A percentile compares a stretch with the other conserved stretches of the same genome.
Conservation (phyloP, 2,329 filamentous ascomycete species). For the Cercospora brassicicola region DNA sequence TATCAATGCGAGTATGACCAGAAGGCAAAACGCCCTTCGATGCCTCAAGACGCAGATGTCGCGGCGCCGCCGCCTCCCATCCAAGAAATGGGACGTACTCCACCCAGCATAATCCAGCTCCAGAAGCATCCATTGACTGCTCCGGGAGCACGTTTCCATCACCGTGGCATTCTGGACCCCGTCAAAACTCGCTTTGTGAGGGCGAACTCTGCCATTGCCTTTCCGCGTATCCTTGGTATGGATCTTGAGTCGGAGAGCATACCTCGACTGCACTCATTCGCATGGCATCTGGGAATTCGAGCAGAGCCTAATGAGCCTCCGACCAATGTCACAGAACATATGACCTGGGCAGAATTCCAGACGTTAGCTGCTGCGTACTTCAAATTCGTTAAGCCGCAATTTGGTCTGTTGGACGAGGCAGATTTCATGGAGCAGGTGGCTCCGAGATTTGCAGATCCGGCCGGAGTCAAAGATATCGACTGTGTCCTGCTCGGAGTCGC, state of each 20-base stretch:
- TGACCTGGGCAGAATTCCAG: conserved; percentile 36
- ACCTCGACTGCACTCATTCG: conserved; percentile 57
- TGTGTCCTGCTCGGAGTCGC: conserved; percentile 57
- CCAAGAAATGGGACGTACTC: conserved; percentile 27
- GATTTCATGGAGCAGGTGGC: conserved; percentile 36
- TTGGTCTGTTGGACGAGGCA: conserved; percentile 50
- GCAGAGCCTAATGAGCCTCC: conserved; percentile 31
- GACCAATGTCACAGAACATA: conserved; percentile 32
- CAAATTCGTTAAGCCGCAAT: conserved; percentile 54
- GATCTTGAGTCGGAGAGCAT: conserved; percentile 56
- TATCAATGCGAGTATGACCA: conserved; percentile 40
- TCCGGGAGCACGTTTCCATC: conserved; percentile 39
- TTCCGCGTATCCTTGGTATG: conserved; percentile 55
- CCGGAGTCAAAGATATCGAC: conserved; percentile 44
- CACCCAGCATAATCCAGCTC: conserved; percentile 36
- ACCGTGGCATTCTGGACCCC: conserved; percentile 40
- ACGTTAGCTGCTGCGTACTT: conserved; percentile 50
- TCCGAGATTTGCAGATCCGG: conserved; percentile 31
- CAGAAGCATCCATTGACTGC: conserved; percentile 39
- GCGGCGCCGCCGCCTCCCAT: conserved; percentile 29
- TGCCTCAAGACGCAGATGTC: conserved; percentile 30
- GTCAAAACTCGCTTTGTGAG: conserved; percentile 40
- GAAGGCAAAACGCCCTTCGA: conserved; percentile 33
- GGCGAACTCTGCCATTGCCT: conserved; percentile 52
- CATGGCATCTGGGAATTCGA: conserved; percentile 50